Evolutionary conservation across 1,139 yeast species (phyloP), one percentile per base, ranked within the genome.

Genomic region (Yamadazyma sp.): DNA sequence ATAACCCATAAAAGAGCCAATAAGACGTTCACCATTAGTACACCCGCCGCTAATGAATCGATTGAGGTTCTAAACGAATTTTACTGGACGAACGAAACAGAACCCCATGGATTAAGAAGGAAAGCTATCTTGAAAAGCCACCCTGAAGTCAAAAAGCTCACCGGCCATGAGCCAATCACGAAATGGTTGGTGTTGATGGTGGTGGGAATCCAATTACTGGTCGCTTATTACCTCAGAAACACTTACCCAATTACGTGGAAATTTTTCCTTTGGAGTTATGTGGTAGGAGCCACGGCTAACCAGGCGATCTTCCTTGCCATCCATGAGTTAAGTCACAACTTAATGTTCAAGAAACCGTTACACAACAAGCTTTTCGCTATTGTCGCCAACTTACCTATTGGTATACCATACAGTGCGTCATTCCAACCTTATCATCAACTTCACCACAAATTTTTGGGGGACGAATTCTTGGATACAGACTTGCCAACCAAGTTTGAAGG

Each of bases 371-470:
- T 88, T 23, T 88, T 84, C 55, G 79, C 95, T 30, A 83, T 88
- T 8, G 66, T 87, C 48, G 77, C 91, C 29, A 89, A 89, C 56
- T 64, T 87, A 38, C 96, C 96, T 1, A 87, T 89, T 40, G 96
- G 96, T 1, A 74, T 89, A 28, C 97, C 97, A 1, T 89, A 87
- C 61, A 77, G 88, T 31, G 96, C 96, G 0, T 84, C 95, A 2
- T 89, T 89, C 62, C 88, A 85, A 45, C 96, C 96, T 9, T 89
- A 89, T 60, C 97, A 89, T 55, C 87, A 87, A 58, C 71, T 89
- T 36, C 97, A 89, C 56, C 97, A 89, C 63, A 89, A 89, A 61
- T 88, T 85, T 54, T 64, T 86, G 57, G 97, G 97, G n/a, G 96
- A 89, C 58, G 84, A 81, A 50, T 71, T 74, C 37, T 80, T 80